Evolutionary conservation across 2,329 filamentous ascomycete genomes (phyloP).

Genomic region (Ophiognomonia clavigignenti-juglandacearum): DNA sequence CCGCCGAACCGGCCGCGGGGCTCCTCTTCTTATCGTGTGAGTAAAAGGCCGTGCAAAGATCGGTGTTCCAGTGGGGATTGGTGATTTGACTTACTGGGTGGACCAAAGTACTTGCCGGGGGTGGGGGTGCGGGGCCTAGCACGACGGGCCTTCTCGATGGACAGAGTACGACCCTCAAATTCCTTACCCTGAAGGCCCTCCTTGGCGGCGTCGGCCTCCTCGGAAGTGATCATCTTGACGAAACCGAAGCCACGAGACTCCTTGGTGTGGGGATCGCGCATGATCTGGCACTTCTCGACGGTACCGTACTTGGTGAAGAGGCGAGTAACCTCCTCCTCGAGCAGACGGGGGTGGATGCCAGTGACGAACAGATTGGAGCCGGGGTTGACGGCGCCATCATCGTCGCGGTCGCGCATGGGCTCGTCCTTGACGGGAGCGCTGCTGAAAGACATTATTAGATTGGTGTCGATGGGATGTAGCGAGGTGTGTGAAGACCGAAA

Average conservation of each 20-base stretch:
- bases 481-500: conserved; percentile 14
- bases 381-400: conserved; percentile 75
- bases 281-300: conserved; percentile 99
- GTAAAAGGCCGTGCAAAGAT: conserved; percentile 18
- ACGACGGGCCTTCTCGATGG: conserved; percentile 98
- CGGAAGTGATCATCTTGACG: conserved; percentile 95
- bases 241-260: conserved; percentile 98
- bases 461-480: not conserved
- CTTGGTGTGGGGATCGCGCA: conserved; percentile 97
- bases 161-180: conserved; percentile 90
- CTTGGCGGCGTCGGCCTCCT: conserved; percentile 94
- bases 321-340: conserved; percentile 84
- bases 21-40: conserved; percentile 43
- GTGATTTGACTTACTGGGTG: conserved; percentile 70
- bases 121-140: conserved; percentile 92
- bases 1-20: conserved; percentile 43
- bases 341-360: conserved; percentile 89
- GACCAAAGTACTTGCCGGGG: conserved; percentile 98
- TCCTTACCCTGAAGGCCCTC: conserved; percentile 93
- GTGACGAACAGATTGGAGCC: conserved; percentile 99
- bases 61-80: conserved; percentile 39
- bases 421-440: conserved; percentile 47
- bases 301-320: conserved; percentile 99
- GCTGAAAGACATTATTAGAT: conserved; percentile 2
- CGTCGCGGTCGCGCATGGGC: conserved; percentile 34